Conservation (phyloP, 2,329 filamentous ascomycete species). For the Paraphoma chrysanthemicola region DNA sequence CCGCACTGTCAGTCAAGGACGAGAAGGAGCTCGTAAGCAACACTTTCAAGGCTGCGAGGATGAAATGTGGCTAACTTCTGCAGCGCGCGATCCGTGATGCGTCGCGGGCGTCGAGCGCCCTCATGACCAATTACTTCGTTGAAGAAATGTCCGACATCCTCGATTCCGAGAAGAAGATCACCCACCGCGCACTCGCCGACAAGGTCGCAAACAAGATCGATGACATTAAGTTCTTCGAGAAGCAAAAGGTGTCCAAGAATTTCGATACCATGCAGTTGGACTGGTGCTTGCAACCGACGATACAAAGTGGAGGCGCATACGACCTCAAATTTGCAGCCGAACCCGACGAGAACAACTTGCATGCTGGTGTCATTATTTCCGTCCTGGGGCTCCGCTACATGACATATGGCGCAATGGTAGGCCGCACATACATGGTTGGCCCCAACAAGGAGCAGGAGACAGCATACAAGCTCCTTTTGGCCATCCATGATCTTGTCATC, state of each 20-base stretch:
- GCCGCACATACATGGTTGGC: slow-evolving; percentile 93
- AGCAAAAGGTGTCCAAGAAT: slow-evolving; percentile 80
- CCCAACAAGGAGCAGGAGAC: slow-evolving; percentile 95
- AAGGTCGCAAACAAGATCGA: slow-evolving; percentile 93
- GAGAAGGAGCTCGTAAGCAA: slow-evolving; percentile 78
- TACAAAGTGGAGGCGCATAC: slow-evolving; percentile 96
- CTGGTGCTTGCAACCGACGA: slow-evolving; percentile 88
- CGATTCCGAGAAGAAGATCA: slow-evolving; percentile 96
- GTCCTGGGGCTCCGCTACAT: slow-evolving; percentile 93
- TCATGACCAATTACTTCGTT: slow-evolving; percentile 96
- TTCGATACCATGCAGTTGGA: slow-evolving; percentile 90
- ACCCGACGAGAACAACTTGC: slow-evolving; percentile 79
- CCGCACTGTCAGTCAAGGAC: slow-evolving; percentile 91
- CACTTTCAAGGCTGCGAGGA: not conserved
- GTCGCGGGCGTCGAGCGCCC: slow-evolving; percentile 88
- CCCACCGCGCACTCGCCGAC: slow-evolving; percentile 83
- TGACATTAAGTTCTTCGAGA: slow-evolving; percentile 92
- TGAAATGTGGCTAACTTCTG: slow-evolving; percentile 4
- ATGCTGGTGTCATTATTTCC: slow-evolving; percentile 92
- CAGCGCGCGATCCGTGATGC: slow-evolving; percentile 90
- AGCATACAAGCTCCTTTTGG: slow-evolving; percentile 87
- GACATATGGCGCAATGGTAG: slow-evolving; percentile 91
- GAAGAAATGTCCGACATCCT: slow-evolving; percentile 98
- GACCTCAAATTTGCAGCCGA: slow-evolving; percentile 83
- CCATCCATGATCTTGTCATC: slow-evolving; percentile 86